These are phyloP conservation scores for Leishmania arabica DNA, from an alignment of 208 protist species.

Conservation along the genomic window DNA sequence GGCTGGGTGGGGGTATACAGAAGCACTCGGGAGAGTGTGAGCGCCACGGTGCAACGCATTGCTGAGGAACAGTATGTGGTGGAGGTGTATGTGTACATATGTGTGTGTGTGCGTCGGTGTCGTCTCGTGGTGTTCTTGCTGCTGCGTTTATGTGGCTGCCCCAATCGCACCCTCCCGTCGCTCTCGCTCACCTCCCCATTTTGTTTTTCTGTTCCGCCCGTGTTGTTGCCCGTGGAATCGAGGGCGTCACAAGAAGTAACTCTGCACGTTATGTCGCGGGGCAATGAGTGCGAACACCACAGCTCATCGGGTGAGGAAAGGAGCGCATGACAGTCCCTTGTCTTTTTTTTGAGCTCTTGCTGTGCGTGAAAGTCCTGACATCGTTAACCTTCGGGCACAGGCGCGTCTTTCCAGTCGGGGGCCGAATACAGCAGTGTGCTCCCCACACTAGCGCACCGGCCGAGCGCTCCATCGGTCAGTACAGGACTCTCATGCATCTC, in stretches of 20 bases:
- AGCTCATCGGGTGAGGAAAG: neutral
- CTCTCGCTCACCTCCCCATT: neutral
- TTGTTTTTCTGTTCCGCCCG: neutral
- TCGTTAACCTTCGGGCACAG: neutral
- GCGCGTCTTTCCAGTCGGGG: neutral
- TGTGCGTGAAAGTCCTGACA: neutral
- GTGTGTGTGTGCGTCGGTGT: neutral
- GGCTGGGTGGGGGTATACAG: neutral
- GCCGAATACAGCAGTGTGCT: neutral
- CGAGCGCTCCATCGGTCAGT: neutral
- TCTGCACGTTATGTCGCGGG: neutral
- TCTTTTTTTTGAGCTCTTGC: neutral
- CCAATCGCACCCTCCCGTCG: neutral
- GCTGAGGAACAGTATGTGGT: neutral
- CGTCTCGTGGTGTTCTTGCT: neutral
- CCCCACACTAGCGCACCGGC: neutral
- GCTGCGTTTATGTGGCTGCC: neutral
- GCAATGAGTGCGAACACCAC: neutral
- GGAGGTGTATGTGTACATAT: neutral
- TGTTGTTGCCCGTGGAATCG: neutral
- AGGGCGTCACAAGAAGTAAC: neutral
- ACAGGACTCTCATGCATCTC: neutral
- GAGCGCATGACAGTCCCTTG: neutral
- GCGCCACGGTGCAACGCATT: neutral
- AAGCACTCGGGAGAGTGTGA: neutral